phyloP scores from a whole-genome alignment of 345 rosid genomes.

The Triadica sebifera region DNA sequence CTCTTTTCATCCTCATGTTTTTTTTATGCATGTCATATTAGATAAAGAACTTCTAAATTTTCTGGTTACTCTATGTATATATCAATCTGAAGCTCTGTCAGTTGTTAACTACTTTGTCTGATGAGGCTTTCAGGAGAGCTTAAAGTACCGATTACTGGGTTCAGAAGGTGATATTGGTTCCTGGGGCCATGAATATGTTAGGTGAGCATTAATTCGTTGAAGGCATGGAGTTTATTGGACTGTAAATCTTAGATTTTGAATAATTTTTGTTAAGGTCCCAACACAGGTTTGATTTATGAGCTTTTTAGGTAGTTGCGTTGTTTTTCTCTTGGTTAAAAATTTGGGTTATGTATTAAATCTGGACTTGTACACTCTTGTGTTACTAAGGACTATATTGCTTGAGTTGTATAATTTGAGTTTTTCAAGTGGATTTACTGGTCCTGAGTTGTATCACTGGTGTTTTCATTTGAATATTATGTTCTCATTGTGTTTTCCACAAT shows the following conservation, averaged over 20 bases:
- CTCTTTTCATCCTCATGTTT: background rate
- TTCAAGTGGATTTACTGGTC: background rate
- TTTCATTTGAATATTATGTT: background rate
- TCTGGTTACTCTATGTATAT: background rate
- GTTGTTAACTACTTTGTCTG: background rate
- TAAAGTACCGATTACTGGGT: constrained; percentile 80
- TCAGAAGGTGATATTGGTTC: constrained; percentile 92
- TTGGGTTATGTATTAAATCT: background rate
- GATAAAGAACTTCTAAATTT: background rate
- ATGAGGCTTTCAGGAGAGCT: constrained; percentile 67
- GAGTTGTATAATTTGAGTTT: background rate
- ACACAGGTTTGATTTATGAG: background rate
- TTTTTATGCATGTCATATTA: background rate
- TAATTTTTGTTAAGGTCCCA: background rate
- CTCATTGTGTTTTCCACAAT: background rate
- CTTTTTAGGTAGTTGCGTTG: background rate
- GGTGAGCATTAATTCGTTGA: constrained; percentile 34
- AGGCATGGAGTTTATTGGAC: background rate
- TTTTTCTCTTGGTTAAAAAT: background rate
- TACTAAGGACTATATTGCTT: background rate
- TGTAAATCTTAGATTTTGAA: background rate
- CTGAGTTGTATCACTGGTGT: no score
- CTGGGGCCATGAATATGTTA: constrained; percentile 97
- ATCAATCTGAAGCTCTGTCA: background rate
- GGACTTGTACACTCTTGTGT: background rate